phyloP scores from a whole-genome alignment of 2,329 filamentous ascomycete species.

The Fusarium sp. region DNA sequence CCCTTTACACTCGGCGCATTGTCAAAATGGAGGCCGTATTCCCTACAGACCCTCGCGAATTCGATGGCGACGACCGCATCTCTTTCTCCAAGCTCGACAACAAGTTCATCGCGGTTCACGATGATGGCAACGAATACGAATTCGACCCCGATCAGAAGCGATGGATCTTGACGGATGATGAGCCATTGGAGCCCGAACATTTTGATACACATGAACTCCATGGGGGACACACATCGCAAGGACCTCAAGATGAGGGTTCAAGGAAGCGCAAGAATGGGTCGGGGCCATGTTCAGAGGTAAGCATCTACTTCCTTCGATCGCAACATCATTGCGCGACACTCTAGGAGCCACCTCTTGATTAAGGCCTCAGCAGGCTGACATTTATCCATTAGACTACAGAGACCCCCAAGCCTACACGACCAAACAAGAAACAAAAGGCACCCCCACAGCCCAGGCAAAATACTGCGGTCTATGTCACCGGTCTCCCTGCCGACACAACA shows the following conservation, averaged over 20 bases:
- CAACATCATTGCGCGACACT: background rate
- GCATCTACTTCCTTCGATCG: slow-evolving; percentile 31
- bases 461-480: slow-evolving; percentile 92
- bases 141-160: slow-evolving; percentile 77
- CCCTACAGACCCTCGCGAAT: slow-evolving; percentile 73
- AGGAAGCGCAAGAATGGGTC: slow-evolving; percentile 59
- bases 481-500: slow-evolving; percentile 83
- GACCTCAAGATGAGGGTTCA: slow-evolving; percentile 41
- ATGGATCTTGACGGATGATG: slow-evolving; percentile 78
- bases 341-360: background rate
- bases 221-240: slow-evolving; percentile 41
- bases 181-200: slow-evolving; percentile 53
- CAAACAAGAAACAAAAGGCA: slow-evolving; percentile 60
- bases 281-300: slow-evolving; percentile 57
- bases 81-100: slow-evolving; percentile 86
- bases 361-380: slow-evolving; percentile 18
- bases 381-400: slow-evolving; percentile 36
- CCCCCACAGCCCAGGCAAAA: slow-evolving; percentile 73
- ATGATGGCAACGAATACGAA: slow-evolving; percentile 87
- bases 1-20: background rate
- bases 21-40: slow-evolving; percentile 56
- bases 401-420: slow-evolving; percentile 53
- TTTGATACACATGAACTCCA: slow-evolving; percentile 54
- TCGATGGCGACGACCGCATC: slow-evolving; percentile 83
- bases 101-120: slow-evolving; percentile 86